Percentiles rank a stretch among this genome's conserved stretches.
Conservation (phyloP, 1,139 yeast species). For the Sporopachydermia cereana region DNA sequence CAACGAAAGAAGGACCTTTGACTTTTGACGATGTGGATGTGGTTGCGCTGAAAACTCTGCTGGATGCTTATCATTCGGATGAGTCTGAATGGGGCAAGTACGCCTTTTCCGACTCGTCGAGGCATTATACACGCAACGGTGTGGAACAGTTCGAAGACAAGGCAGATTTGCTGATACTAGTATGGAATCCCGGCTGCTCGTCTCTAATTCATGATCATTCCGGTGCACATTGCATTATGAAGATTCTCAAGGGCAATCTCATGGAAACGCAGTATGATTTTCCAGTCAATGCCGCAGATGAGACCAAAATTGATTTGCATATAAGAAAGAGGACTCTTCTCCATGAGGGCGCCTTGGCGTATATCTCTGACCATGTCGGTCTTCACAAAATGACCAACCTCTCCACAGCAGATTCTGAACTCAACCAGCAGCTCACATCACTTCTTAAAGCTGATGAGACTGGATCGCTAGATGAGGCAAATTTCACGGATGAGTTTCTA, state of each 20-base stretch:
- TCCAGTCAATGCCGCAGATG: conserved; percentile 27
- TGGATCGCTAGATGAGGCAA: background rate
- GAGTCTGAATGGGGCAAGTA: conserved; percentile 47
- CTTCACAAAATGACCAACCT: conserved; percentile 50
- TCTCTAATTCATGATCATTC: conserved; percentile 72
- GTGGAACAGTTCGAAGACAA: conserved; percentile 54
- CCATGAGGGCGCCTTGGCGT: conserved; percentile 42
- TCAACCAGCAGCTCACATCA: background rate
- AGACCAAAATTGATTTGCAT: conserved; percentile 13
- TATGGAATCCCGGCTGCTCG: conserved; percentile 62
- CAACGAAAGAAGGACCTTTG: conserved; percentile 24
- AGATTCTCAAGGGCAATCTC: conserved; percentile 49
- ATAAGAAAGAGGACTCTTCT: conserved; percentile 25
- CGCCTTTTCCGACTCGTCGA: conserved; percentile 42
- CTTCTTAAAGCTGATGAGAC: background rate
- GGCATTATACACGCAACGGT: conserved; percentile 47
- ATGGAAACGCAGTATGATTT: conserved; percentile 47
- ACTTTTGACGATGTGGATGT: conserved; percentile 43
- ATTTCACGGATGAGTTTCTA: background rate
- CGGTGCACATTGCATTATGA: conserved; percentile 60
- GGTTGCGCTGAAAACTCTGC: conserved; percentile 30
- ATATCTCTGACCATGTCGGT: conserved; percentile 57
- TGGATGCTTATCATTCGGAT: conserved; percentile 38
- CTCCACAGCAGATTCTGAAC: background rate
- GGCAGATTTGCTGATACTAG: conserved; percentile 56